phyloP scores from a whole-genome alignment of 495 filamentous ascomycete species.

The Aspergillus avenaceus region DNA sequence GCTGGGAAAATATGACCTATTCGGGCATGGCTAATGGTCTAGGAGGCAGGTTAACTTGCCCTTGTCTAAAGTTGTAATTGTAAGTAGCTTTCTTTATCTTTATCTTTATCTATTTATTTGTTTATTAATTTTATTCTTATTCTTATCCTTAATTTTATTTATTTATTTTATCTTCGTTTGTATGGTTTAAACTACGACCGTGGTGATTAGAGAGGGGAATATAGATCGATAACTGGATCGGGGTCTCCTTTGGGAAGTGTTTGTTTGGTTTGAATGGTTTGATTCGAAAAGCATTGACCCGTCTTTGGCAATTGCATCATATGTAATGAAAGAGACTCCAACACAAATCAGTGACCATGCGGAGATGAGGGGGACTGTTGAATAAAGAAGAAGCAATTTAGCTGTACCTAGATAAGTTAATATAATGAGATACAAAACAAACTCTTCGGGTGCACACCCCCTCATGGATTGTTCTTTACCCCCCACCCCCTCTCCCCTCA shows the following conservation, averaged over 20 bases:
- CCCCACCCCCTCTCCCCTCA: slow-evolving; percentile 22
- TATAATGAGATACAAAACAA: neutral
- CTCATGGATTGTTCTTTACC: slow-evolving; percentile 1
- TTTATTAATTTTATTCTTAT: too few species aligned
- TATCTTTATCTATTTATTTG: too few species aligned
- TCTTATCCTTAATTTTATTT: too few species aligned
- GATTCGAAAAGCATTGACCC: neutral
- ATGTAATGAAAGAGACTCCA: neutral
- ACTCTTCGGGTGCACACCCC: neutral
- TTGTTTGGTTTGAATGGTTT: neutral
- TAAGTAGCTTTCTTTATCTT: neutral
- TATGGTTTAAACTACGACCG: too few species aligned
- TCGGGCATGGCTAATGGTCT: too few species aligned
- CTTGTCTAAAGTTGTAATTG: neutral
- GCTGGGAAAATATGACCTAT: slow-evolving; percentile 21
- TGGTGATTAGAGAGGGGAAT: too few species aligned
- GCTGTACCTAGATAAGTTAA: neutral
- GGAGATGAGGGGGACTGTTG: slow-evolving; percentile 14
- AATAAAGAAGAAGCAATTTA: neutral
- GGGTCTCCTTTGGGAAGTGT: too few species aligned
- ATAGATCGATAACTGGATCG: too few species aligned
- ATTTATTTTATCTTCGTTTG: too few species aligned
- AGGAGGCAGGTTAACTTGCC: too few species aligned
- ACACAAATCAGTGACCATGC: slow-evolving; percentile 4
- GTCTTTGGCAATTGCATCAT: neutral